phyloP scores from a whole-genome alignment of 2,329 filamentous ascomycete genomes.

The Xylaria sp. region DNA sequence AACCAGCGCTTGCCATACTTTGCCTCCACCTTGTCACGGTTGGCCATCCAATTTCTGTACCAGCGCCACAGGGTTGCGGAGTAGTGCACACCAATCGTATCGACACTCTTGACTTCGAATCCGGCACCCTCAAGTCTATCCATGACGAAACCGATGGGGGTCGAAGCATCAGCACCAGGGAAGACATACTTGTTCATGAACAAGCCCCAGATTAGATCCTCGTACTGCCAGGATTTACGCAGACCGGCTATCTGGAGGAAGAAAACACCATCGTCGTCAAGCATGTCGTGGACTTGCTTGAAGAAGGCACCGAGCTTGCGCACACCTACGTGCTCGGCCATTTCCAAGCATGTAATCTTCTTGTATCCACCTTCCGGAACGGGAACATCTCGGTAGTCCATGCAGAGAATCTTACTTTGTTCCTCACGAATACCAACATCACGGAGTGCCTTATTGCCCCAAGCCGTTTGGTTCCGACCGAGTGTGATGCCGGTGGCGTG shows the following conservation, averaged over 20 bases:
- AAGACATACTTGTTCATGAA: slow-evolving; percentile 99
- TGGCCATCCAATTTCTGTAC: slow-evolving; percentile 98
- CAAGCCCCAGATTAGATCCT: slow-evolving; percentile 96
- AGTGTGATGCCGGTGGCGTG: slow-evolving; percentile 90
- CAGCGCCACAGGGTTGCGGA: slow-evolving; percentile 96
- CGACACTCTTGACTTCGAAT: slow-evolving; percentile 90
- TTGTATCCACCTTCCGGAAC: slow-evolving; percentile 82
- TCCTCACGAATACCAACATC: slow-evolving; percentile 83
- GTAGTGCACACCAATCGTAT: slow-evolving; percentile 97
- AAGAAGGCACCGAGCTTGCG: slow-evolving; percentile 86
- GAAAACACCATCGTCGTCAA: slow-evolving; percentile 95
- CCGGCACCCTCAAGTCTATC: slow-evolving; percentile 86
- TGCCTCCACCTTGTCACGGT: slow-evolving; percentile 89
- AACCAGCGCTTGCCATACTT: slow-evolving; percentile 98
- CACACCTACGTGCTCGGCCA: slow-evolving; percentile 98
- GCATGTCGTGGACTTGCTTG: slow-evolving; percentile 91
- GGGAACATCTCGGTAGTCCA: slow-evolving; percentile 96
- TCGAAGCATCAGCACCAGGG: slow-evolving; percentile 95
- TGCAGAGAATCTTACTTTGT: slow-evolving; percentile 92
- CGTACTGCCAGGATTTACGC: slow-evolving; percentile 95
- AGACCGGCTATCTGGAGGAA: slow-evolving; percentile 96
- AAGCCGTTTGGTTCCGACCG: slow-evolving; percentile 94
- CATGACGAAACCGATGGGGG: slow-evolving; percentile 88
- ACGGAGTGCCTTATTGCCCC: slow-evolving; percentile 91
- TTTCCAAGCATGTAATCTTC: slow-evolving; percentile 97